Evolutionary conservation across 192 early-diverging fungal species (phyloP).

Genomic region (Phycomyces nitens): DNA sequence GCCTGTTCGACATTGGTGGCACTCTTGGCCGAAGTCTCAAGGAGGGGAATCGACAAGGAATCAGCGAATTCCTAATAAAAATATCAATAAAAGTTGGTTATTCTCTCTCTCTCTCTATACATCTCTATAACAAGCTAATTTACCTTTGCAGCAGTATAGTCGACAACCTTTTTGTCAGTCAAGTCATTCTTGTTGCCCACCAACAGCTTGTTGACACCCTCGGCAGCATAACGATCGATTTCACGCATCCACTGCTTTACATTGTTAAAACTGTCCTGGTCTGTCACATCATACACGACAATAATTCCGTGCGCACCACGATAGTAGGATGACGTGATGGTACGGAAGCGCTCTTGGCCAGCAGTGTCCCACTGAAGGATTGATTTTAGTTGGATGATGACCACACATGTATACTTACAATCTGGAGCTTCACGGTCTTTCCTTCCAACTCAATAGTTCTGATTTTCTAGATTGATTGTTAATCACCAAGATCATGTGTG

Average conservation of each 20-base stretch:
- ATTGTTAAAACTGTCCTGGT: conserved; percentile 88
- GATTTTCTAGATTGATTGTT: conserved; percentile 11
- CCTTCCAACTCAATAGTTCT: conserved; percentile 87
- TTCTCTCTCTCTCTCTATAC: no score
- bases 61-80: conserved; percentile 83
- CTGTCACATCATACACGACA: conserved; percentile 97
- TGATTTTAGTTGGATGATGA: no score
- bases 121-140: not conserved
- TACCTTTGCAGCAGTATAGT: conserved; percentile 25
- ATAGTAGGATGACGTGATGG: conserved; percentile 96
- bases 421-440: conserved; percentile 96
- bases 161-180: conserved; percentile 83
- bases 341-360: conserved; percentile 97
- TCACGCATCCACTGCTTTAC: conserved; percentile 98
- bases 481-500: not conserved
- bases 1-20: conserved; percentile 97
- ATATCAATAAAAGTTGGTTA: not conserved
- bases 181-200: conserved; percentile 99
- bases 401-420: no score
- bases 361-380: conserved; percentile 89
- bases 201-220: conserved; percentile 93
- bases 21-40: conserved; percentile 97
- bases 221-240: conserved; percentile 93
- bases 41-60: conserved; percentile 80
- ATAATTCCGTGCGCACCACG: conserved; percentile 97